Evolutionary conservation across 1,284 basidiomycete species (phyloP).

Genomic region (Ganoderma sinense): DNA sequence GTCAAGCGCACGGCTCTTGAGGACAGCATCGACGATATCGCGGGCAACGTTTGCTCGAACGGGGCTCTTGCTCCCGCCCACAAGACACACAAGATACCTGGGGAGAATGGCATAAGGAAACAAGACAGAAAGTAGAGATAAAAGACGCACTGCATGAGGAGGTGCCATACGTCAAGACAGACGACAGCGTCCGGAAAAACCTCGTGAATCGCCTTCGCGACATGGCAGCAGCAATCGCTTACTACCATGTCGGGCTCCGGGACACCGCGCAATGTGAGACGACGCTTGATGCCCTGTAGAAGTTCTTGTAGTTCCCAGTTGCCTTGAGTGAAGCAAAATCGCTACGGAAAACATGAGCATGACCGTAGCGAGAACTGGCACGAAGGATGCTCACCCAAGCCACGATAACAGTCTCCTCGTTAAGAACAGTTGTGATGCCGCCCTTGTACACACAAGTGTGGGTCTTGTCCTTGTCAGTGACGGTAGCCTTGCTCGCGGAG

Average conservation of each 20-base stretch:
- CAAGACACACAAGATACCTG: conserved; percentile 2
- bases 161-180: conserved; percentile 29
- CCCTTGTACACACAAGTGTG: neutral
- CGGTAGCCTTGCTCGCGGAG: neutral
- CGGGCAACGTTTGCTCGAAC: neutral
- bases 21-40: neutral
- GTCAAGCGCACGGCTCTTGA: neutral
- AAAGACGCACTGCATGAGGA: conserved; percentile 23
- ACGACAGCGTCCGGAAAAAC: conserved; percentile 20
- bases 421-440: conserved; percentile 4
- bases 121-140: neutral
- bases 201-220: conserved; percentile 20
- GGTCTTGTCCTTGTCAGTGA: neutral
- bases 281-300: conserved; percentile 25
- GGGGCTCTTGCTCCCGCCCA: neutral
- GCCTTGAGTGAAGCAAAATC: conserved; percentile 11
- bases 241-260: conserved; percentile 28
- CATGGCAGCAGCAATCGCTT: conserved; percentile 37
- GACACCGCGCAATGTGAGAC: conserved; percentile 23
- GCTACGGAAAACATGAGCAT: neutral
- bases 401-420: neutral
- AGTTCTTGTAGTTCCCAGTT: conserved; percentile 29
- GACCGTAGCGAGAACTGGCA: neutral
- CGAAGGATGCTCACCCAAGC: conserved; percentile 2
- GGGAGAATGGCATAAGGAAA: too few relatives aligned